Base-by-base conservation (phyloP, 1,284 basidiomycete genomes). In the Takashimella tepidaria region DNA sequence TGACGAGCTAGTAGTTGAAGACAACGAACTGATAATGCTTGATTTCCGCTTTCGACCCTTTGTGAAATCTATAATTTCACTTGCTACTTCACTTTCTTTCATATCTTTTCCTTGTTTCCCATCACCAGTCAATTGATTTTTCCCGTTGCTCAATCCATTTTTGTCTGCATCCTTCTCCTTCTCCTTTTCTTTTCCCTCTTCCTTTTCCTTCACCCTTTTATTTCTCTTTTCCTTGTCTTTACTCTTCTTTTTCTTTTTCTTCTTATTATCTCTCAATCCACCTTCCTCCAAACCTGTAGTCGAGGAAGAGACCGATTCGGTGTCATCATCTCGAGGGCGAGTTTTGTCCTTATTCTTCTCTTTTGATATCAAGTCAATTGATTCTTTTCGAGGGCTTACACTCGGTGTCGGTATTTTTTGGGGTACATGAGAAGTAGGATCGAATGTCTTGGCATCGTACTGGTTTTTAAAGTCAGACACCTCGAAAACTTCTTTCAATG, bases 371-470 rank as follows among this genome's bases (percentile, higher is more conserved):
- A n/a, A n/a, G n/a, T n/a, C n/a, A n/a, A n/a, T n/a, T n/a, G n/a
- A n/a, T n/a, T n/a, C n/a, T n/a, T n/a, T n/a, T n/a, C n/a, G n/a
- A n/a, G n/a, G n/a, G n/a, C n/a, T n/a, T n/a, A n/a, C n/a, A n/a
- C 21, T 26, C 45, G 45, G 16, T 25, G 5, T 23, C 25, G 16
- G 5, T 12, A 3, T 20, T 31, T 16, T 48, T 16, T 22, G 45
- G 45, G 51, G 24, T 20, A 46, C 47, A 8, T 41, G n/a, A 19
- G 49, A 27, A 24, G 49, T 44, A 22, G 61, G 43, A 4, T 58
- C 50, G 54, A 70, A 70, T 2, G 60, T 63, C 4, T 53, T 48
- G 22, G 54, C 23, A 19, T 56, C 57, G 44, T 66, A 68, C 67
- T 70, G 51, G 3, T 0, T 11, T 27, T 40, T 37, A 49, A 50